Evolutionary conservation across 345 rosid species (phyloP).

Genomic region (thale cress (Arabidopsis thaliana)): DNA sequence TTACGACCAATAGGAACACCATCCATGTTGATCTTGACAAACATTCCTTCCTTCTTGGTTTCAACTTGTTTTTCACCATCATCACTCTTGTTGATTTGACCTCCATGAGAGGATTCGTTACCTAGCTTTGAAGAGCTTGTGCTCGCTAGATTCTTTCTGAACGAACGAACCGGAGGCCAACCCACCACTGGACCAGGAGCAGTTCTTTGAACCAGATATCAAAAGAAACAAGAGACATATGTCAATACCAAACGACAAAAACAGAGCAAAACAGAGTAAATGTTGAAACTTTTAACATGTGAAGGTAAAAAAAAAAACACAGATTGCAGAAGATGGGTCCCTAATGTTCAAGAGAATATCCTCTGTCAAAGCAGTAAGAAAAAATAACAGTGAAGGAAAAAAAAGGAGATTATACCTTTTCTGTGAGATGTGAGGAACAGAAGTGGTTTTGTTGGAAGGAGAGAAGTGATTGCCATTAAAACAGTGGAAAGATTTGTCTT

Average conservation of each 20-base stretch:
- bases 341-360: slow-evolving; percentile 53
- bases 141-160: slow-evolving; percentile 86
- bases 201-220: slow-evolving; percentile 50
- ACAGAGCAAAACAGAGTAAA: slow-evolving; percentile 37
- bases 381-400: slow-evolving; percentile 48
- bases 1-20: slow-evolving; percentile 97
- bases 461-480: slow-evolving; percentile 51
- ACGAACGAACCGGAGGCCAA: slow-evolving; percentile 98
- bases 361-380: slow-evolving; percentile 43
- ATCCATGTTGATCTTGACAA: slow-evolving; percentile 98
- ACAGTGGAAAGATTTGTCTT: slow-evolving; percentile 51
- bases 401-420: slow-evolving; percentile 46
- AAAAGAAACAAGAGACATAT: background rate
- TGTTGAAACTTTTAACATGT: slow-evolving; percentile 16
- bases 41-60: slow-evolving; percentile 55
- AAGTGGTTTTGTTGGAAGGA: slow-evolving; percentile 41
- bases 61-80: slow-evolving; percentile 43
- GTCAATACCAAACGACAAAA: slow-evolving; percentile 19
- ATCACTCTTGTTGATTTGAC: slow-evolving; percentile 47
- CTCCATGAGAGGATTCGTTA: slow-evolving; percentile 52
- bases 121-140: slow-evolving; percentile 64
- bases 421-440: slow-evolving; percentile 54
- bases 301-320: slow-evolving; percentile 26
- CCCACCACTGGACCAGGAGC: slow-evolving; percentile 98
- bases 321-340: slow-evolving; percentile 50